phyloP scores from a whole-genome alignment of 495 filamentous ascomycete species.

The Xylaria cubensis region DNA sequence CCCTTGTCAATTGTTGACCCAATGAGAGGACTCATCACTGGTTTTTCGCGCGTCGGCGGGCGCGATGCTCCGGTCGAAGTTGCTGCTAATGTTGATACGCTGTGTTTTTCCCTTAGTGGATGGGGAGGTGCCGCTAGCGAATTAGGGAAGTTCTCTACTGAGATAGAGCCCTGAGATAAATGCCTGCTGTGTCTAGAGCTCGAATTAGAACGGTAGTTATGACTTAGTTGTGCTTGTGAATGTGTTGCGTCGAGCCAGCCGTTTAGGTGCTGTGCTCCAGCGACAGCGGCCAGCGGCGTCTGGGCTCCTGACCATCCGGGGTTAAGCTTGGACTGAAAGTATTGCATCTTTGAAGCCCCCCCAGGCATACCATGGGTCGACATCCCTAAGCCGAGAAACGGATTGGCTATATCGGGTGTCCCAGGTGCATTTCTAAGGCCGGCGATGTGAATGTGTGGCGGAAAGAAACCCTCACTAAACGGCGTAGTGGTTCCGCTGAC shows the following conservation, averaged over 20 bases:
- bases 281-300: conserved; percentile 86
- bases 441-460: conserved; percentile 47
- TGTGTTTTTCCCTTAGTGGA: conserved; percentile 55
- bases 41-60: conserved; percentile 54
- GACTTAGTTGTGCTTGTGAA: not conserved
- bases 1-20: conserved; percentile 30
- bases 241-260: conserved; percentile 46
- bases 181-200: conserved; percentile 46
- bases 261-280: conserved; percentile 62
- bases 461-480: conserved; percentile 36
- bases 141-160: conserved; percentile 45
- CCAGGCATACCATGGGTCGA: conserved; percentile 71
- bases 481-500: conserved; percentile 31
- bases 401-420: conserved; percentile 61
- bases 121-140: conserved; percentile 33
- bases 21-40: conserved; percentile 23
- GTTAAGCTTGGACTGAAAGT: conserved; percentile 85
- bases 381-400: conserved; percentile 70
- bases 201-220: not conserved
- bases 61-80: conserved; percentile 51
- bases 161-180: conserved; percentile 52
- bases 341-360: conserved; percentile 86
- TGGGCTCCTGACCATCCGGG: conserved; percentile 81
- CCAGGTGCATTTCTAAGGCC: conserved; percentile 39
- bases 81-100: conserved; percentile 60